A percentile compares a stretch with the other conserved stretches of the same genome.
Conservation (phyloP, 139 green algal species). For the Desmodesmus armatus region DNA sequence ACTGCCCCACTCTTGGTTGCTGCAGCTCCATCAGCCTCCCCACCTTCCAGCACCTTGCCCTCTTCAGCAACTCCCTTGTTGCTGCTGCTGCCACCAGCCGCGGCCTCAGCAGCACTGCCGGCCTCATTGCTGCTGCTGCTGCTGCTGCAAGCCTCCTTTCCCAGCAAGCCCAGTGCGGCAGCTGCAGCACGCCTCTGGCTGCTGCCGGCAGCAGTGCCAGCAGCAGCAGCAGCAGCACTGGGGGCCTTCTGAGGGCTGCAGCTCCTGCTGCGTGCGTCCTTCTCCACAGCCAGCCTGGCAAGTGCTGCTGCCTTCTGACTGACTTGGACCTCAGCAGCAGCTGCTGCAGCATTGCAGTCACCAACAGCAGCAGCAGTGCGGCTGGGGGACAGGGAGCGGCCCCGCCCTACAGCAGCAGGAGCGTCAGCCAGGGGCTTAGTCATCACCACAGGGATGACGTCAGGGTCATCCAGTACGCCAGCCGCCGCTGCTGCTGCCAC, state of each 20-base stretch:
- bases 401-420: not conserved
- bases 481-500: conserved; percentile 35
- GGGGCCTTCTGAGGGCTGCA: not conserved
- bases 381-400: not conserved
- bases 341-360: not conserved
- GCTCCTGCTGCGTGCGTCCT: conserved; percentile 26
- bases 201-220: not conserved
- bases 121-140: not conserved
- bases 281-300: conserved; percentile 15
- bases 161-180: not conserved
- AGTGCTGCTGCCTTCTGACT: conserved; percentile 10
- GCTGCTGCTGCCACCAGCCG: not conserved
- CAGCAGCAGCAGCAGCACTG: not conserved
- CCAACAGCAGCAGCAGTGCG: too few relatives aligned
- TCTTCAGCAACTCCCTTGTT: not conserved
- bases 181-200: not conserved
- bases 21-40: not conserved
- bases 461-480: conserved; percentile 30
- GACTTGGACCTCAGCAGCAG: not conserved
- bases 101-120: not conserved
- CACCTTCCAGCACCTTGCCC: not conserved
- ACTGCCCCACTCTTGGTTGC: not conserved
- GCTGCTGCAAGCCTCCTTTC: not conserved
- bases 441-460: not conserved
- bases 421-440: not conserved